Base-by-base conservation (phyloP, 768 basidiomycete genomes). In the Naganishia friedmannii region DNA sequence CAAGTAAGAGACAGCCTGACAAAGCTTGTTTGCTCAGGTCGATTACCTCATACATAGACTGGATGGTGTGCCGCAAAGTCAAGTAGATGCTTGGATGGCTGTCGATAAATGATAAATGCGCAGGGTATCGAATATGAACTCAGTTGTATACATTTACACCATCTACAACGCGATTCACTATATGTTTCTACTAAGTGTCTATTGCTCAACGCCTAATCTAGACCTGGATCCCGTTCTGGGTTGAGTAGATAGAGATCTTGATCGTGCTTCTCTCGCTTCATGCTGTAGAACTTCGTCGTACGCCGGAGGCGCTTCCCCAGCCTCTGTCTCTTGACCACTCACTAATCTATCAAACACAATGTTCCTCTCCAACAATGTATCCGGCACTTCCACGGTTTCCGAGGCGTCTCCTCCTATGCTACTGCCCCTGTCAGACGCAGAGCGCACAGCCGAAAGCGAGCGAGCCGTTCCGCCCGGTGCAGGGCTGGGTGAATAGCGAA, bases 11-110 rank as follows among this genome's bases (percentile, higher is more conserved):
- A 55, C 8, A 34, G 45, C 15, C 42, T 37, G 34, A 37, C 12
- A 23, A 75, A 97, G 94, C 91, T 98, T 46, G 13, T 28, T 26
- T 29, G 19, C n/a, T 17, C 26, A 63, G 60, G 60, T 63, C 32
- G 93, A 97, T 65, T 99, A 99, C 81, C 86, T 99, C n/a, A 82
- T 98, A 9, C 88, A 87, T 72, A 86, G 96, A 67, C 83, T 99
- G 66, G 90, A 96, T 48, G 95, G 92, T 0, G 81, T 98, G 57
- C 86, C 91, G 0, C 83, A 90, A 73, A 87, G 88, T 56, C 89
- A 96, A 71, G 88, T 97, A 13, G 89, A 91, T 28, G 84, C 80
- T 34, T 84, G 94, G 72, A 77, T 77, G 74, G 53, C 65, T 13
- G 54, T n/a, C 5, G 60, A 31, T 9, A n/a, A 65, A 15, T n/a